A percentile compares a stretch with the other conserved stretches of the same genome.
Conservation (phyloP, 768 basidiomycete genomes). For the Auriculariales sp. region DNA sequence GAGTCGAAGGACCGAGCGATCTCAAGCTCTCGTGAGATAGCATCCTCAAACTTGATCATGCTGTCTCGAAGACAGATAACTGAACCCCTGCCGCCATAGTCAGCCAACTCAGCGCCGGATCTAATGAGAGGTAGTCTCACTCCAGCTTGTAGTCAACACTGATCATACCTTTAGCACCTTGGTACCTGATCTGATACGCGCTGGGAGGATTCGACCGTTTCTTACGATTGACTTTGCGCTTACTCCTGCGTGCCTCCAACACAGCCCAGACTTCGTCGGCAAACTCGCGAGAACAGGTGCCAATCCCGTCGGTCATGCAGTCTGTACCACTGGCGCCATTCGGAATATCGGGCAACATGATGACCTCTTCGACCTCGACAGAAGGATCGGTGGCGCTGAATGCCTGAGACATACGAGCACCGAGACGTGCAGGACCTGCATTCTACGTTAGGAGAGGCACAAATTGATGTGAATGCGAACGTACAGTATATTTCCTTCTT, state of each 20-base stretch:
- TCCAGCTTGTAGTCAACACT: conserved; percentile 39
- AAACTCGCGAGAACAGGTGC: conserved; percentile 41
- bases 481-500: conserved; percentile 13
- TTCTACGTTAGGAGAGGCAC: conserved; percentile 21
- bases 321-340: conserved; percentile 18
- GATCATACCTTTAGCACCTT: conserved; percentile 48
- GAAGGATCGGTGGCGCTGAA: conserved; percentile 63
- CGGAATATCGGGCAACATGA: conserved; percentile 23
- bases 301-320: conserved; percentile 59
- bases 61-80: conserved; percentile 38
- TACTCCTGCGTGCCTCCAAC: conserved; percentile 17
- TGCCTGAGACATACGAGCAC: conserved; percentile 55
- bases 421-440: conserved; percentile 53
- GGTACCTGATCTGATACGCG: conserved; percentile 46
- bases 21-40: conserved; percentile 34
- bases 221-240: conserved; percentile 20
- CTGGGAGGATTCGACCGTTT: conserved; percentile 25
- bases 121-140: not conserved
- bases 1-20: conserved; percentile 50
- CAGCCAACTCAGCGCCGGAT: not conserved
- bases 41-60: conserved; percentile 55
- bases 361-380: conserved; percentile 27
- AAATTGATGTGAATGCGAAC: too few species aligned
- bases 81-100: too few species aligned
- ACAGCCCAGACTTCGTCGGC: conserved; percentile 33